These are phyloP conservation scores for Leishmania guyanensis DNA, from an alignment of 208 protist genomes.

Conservation along the genomic window DNA sequence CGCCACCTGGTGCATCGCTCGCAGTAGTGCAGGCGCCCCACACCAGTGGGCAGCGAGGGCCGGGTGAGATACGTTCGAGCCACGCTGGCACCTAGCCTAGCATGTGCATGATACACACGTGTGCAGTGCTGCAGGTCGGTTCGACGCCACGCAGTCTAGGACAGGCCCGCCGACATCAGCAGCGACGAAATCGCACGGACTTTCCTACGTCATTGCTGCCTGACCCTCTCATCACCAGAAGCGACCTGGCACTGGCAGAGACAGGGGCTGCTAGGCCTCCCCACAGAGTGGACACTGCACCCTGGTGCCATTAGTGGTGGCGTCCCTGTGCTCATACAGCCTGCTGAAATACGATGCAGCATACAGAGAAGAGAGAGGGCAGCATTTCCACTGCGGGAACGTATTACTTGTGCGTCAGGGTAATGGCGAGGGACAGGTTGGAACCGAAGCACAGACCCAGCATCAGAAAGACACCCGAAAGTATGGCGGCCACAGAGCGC, in stretches of 20 bases:
- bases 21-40: no score
- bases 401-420: constrained; percentile 26
- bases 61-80: neutral
- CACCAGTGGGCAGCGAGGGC: no score
- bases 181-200: neutral
- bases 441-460: constrained; percentile 59
- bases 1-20: no score
- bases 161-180: neutral
- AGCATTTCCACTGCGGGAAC: neutral
- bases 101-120: neutral
- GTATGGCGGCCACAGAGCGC: constrained; percentile 61
- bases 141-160: neutral
- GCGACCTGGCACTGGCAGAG: neutral
- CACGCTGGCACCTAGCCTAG: neutral
- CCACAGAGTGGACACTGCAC: neutral
- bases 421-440: constrained; percentile 52
- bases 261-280: neutral
- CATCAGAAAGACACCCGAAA: constrained; percentile 49
- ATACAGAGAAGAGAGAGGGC: neutral
- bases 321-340: neutral
- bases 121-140: neutral
- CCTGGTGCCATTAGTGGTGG: neutral
- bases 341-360: neutral
- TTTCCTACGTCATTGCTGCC: no score
- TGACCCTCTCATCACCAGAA: neutral